Base-by-base conservation (phyloP, 2,329 filamentous ascomycete genomes). In the Pseudogymnoascus sp. region DNA sequence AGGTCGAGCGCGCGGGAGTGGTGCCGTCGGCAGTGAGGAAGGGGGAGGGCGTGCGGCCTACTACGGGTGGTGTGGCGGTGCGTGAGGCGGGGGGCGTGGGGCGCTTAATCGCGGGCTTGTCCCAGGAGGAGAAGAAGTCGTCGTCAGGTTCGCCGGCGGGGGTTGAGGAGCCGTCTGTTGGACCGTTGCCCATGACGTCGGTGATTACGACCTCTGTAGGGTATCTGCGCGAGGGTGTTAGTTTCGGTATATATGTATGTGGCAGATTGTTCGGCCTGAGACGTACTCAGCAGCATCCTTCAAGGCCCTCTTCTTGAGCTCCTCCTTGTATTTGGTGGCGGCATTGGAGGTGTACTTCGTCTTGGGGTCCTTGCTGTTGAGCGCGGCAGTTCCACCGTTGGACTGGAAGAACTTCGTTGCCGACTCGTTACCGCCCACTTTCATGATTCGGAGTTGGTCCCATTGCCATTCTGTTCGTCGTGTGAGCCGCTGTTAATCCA, bases 41-140 rank as follows among this genome's bases (percentile, higher is more conserved):
- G 1, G 95, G 93, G n/a, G 93, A 97, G 4, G 86, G 84, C 10
- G 89, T 93, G 69, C 93, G 88, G 71, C 88, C 88, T 69, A 90
- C 82, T 10, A 90, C 85, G 3, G 90, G 88, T 13, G 93, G 93
- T 2, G 95, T 97, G 61, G 86, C 87, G 47, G 91, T 95, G 72
- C 95, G 88, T 38, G 93, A 97, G 47, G 95, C 84, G 14, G 95
- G 93, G 68, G 96, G 96, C 67, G 91, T 97, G 37, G 93, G 93
- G 70, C 92, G 87, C 82, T 97, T 99, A 78, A 99, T 96, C 4
- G 92, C 85, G 21, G 95, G 95, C 79, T 97, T 97, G 73, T 97
- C 95, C 95, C 93, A 99, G 0, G 92, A 97, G 8, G 93, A 96
- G 78, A 99, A 99, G 81, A 99, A 99, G 75, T 97, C 95, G 72